These are phyloP conservation scores for Teunomyces atbi DNA, from an alignment of 805 yeast species.

Conservation along the genomic window DNA sequence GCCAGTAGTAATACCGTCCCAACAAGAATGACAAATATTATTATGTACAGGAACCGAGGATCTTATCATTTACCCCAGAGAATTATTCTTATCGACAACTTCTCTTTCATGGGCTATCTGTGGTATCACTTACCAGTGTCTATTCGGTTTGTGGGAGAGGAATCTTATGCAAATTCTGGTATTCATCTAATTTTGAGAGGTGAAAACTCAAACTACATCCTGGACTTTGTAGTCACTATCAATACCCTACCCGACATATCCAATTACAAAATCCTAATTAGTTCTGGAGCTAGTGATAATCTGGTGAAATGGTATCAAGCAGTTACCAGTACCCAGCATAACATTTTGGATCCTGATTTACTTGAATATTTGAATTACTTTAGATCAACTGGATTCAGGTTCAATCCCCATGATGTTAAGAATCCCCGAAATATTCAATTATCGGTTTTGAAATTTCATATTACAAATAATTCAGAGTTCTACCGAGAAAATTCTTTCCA, in stretches of 20 bases:
- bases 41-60: neutral
- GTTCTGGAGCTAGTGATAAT: conserved; percentile 3
- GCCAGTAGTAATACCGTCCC: too few species aligned
- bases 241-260: conserved; percentile 12
- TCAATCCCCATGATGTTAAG: conserved; percentile 19
- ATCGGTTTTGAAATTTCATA: conserved; percentile 4
- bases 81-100: neutral
- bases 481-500: neutral
- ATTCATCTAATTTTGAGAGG: conserved; percentile 13
- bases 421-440: neutral
- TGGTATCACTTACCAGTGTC: conserved; percentile 23
- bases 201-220: neutral
- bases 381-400: conserved; percentile 19
- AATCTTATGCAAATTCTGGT: conserved; percentile 21
- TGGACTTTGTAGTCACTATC: conserved; percentile 16
- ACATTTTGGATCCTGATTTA: conserved; percentile 4
- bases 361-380: conserved; percentile 17
- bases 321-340: neutral
- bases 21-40: neutral
- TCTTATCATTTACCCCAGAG: conserved; percentile 3
- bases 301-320: conserved; percentile 11
- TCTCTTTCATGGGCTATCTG: neutral
- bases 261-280: conserved; percentile 7
- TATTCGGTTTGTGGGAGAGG: conserved; percentile 17
- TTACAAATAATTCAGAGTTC: neutral